Conservation (phyloP, 345 rosid species). For the Reutealis trisperma region DNA sequence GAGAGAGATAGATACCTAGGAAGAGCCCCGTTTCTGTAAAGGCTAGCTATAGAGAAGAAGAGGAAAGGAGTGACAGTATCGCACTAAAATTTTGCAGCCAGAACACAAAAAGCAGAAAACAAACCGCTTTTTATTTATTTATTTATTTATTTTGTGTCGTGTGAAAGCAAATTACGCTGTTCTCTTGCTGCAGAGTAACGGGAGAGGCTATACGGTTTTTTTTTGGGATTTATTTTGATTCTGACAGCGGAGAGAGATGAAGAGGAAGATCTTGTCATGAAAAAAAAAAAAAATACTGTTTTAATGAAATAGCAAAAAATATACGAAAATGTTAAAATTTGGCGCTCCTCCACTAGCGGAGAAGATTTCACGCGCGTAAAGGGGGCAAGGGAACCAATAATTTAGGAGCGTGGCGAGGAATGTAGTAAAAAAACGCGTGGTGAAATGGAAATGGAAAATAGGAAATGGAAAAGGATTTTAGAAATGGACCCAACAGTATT, state of each 20-base stretch:
- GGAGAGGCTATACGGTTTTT: neutral
- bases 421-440: slow-evolving; percentile 14
- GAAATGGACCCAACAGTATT: neutral
- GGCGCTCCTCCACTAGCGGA: no score
- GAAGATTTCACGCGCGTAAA: neutral
- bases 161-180: slow-evolving; percentile 5
- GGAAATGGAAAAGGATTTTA: neutral
- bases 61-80: neutral
- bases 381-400: neutral
- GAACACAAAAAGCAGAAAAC: slow-evolving; percentile 9
- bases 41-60: neutral
- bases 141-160: neutral
- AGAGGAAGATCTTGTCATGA: slow-evolving; percentile 10
- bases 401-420: neutral
- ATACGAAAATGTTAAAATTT: neutral
- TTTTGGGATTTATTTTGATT: slow-evolving; percentile 15
- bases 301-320: slow-evolving; percentile 19
- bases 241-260: slow-evolving; percentile 31
- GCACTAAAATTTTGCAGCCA: neutral
- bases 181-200: neutral
- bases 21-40: slow-evolving; percentile 10
- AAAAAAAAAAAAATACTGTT: slow-evolving; percentile 2
- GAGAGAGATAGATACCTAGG: slow-evolving; percentile 30
- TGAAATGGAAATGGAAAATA: no score
- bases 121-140: neutral